Conservation (phyloP, 345 rosid genomes). For the Citrus cavaleriei region DNA sequence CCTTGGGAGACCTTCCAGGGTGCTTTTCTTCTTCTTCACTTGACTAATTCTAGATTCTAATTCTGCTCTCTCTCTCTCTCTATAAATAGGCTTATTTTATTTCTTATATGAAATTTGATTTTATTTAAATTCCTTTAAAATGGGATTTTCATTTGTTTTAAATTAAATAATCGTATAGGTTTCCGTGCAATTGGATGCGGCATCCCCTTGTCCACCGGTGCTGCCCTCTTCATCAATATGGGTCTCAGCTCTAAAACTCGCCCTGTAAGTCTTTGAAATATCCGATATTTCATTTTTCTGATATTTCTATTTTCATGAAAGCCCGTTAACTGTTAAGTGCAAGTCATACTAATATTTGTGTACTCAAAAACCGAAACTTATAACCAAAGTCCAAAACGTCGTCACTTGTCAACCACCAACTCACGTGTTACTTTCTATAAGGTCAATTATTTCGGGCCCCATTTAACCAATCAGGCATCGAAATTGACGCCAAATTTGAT, state of each 20-base stretch:
- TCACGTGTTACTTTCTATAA: not conserved
- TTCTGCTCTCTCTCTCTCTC: not conserved
- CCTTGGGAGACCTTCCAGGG: conserved; percentile 84
- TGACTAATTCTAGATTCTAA: not conserved
- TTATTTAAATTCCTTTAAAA: not conserved
- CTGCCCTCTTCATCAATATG: conserved; percentile 38
- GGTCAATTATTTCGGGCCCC: not conserved
- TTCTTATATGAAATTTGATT: not conserved
- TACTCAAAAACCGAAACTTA: no score
- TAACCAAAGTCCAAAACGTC: no score
- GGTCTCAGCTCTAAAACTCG: conserved; percentile 60
- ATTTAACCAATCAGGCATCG: not conserved
- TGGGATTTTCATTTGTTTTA: not conserved
- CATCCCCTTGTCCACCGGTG: conserved; percentile 25
- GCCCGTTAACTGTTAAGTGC: no score
- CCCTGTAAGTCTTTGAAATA: conserved; percentile 27
- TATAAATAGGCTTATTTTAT: not conserved
- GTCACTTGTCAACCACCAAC: no score
- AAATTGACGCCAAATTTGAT: not conserved
- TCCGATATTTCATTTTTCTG: no score
- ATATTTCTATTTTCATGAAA: no score
- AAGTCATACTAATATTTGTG: no score
- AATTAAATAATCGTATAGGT: conserved; percentile 22
- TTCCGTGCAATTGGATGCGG: conserved; percentile 62
- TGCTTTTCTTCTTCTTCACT: not conserved